Conservation (phyloP, 257 asterid species). For the Voacanga thouarsii region DNA sequence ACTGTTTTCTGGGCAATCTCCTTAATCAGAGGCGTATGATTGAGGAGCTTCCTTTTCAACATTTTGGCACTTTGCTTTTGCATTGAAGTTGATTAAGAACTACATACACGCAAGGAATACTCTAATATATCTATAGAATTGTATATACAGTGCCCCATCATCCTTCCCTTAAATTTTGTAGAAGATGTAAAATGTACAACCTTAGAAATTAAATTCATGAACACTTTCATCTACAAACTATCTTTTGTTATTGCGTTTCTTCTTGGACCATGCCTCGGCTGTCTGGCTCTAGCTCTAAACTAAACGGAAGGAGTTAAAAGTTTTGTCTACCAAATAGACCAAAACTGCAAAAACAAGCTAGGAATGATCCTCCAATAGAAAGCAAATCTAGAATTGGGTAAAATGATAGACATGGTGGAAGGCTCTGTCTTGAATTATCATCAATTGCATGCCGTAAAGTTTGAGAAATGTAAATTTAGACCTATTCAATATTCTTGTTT, state of each 20-base stretch:
- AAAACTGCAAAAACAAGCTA: not conserved
- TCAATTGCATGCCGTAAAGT: not conserved
- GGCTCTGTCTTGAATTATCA: not conserved
- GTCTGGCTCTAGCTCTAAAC: too few species aligned
- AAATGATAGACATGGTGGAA: not conserved
- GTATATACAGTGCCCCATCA: too few species aligned
- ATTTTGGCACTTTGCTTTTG: not conserved
- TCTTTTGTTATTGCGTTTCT: too few species aligned
- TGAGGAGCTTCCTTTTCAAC: not conserved
- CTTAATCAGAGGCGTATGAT: slow-evolving; percentile 14
- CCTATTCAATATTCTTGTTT: too few species aligned
- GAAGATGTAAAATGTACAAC: too few species aligned
- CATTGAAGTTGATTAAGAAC: not conserved
- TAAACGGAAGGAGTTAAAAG: not conserved
- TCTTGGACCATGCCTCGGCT: not conserved
- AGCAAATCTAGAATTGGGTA: not conserved
- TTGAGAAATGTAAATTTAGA: not conserved
- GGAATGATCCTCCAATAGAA: not conserved
- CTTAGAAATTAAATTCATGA: too few species aligned
- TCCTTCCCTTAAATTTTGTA: too few species aligned
- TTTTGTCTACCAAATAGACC: not conserved
- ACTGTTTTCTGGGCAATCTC: not conserved
- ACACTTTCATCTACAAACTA: too few species aligned
- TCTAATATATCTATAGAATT: too few species aligned
- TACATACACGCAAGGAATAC: too few species aligned